These are phyloP conservation scores for Cocos nucifera DNA, from an alignment of 176 grass and related monocot genomes.

Conservation along the genomic window DNA sequence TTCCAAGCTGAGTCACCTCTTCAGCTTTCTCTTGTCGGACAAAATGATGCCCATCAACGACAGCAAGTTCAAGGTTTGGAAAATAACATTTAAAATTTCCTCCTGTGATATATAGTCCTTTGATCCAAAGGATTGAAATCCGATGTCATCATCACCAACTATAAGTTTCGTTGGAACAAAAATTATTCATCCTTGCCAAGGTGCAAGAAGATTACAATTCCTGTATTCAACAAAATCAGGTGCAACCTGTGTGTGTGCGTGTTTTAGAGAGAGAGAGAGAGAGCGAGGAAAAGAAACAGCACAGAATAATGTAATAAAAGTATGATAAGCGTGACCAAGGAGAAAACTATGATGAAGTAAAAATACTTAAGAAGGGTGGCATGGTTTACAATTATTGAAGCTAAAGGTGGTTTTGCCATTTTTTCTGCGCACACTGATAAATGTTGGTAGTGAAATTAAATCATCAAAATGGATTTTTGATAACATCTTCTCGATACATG, in stretches of 20 bases:
- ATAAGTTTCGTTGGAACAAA: slow-evolving; percentile 44
- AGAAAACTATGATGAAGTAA: too few species aligned
- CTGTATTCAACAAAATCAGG: slow-evolving; percentile 16
- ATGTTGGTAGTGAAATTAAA: too few species aligned
- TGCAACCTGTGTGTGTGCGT: neutral
- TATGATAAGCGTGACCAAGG: too few species aligned
- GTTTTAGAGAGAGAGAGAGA: neutral
- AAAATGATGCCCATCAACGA: slow-evolving; percentile 48
- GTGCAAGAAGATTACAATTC: slow-evolving; percentile 41
- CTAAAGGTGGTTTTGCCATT: too few species aligned
- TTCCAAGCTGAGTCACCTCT: slow-evolving; percentile 11
- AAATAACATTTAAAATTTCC: slow-evolving; percentile 29
- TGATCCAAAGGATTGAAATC: slow-evolving; percentile 21
- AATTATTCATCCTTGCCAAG: slow-evolving; percentile 44
- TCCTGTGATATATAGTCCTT: slow-evolving; percentile 30
- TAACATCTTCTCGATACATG: too few species aligned
- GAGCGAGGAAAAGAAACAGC: neutral
- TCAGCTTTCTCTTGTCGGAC: slow-evolving; percentile 54
- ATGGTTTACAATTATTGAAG: too few species aligned
- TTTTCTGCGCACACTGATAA: too few species aligned
- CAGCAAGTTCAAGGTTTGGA: slow-evolving; percentile 30
- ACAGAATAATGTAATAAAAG: neutral
- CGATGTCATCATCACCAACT: slow-evolving; percentile 25
- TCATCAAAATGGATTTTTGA: too few species aligned
- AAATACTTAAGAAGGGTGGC: too few species aligned